Evolutionary conservation across 768 basidiomycete genomes (phyloP).

Genomic region (Candolleomyces aberdarensis): DNA sequence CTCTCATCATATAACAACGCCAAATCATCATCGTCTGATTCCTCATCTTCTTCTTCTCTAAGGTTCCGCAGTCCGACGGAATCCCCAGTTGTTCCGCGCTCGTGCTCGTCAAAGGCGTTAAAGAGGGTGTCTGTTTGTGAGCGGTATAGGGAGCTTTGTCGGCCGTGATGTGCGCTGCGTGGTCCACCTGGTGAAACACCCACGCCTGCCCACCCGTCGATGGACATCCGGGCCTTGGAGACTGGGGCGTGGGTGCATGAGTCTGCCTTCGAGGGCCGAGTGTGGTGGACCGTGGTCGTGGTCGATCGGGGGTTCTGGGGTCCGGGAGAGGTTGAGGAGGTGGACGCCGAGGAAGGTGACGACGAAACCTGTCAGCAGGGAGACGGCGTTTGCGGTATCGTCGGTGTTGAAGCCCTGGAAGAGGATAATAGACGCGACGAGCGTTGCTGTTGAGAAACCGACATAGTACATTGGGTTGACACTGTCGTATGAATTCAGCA

Average conservation of each 20-base stretch:
- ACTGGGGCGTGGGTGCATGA: conserved; percentile 78
- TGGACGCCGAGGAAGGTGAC: conserved; percentile 98
- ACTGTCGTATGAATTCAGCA: conserved; percentile 33
- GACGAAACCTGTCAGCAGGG: conserved; percentile 85
- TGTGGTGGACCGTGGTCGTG: conserved; percentile 34
- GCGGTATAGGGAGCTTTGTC: conserved; percentile 64
- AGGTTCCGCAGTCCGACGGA: conserved; percentile 57
- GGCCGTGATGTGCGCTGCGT: conserved; percentile 47
- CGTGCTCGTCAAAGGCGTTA: conserved; percentile 67
- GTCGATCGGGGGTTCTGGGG: conserved; percentile 42
- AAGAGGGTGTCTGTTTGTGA: conserved; percentile 68
- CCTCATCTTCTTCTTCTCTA: conserved; percentile 49
- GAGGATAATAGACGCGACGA: conserved; percentile 91
- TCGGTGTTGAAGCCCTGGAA: conserved; percentile 97
- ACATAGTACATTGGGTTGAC: conserved; percentile 99
- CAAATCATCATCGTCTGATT: conserved; percentile 39
- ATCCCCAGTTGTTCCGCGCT: conserved; percentile 16
- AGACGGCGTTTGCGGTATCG: conserved; percentile 75
- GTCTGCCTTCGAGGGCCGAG: conserved; percentile 57
- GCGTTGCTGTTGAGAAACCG: conserved; percentile 90
- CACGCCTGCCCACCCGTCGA: conserved; percentile 69
- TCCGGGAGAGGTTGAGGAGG: conserved; percentile 79
- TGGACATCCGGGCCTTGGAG: conserved; percentile 76
- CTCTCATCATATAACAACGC: conserved; percentile 47
- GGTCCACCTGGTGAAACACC: conserved; percentile 27